Base-by-base conservation (phyloP, 306 rosid species). In the Argentina anserina region DNA sequence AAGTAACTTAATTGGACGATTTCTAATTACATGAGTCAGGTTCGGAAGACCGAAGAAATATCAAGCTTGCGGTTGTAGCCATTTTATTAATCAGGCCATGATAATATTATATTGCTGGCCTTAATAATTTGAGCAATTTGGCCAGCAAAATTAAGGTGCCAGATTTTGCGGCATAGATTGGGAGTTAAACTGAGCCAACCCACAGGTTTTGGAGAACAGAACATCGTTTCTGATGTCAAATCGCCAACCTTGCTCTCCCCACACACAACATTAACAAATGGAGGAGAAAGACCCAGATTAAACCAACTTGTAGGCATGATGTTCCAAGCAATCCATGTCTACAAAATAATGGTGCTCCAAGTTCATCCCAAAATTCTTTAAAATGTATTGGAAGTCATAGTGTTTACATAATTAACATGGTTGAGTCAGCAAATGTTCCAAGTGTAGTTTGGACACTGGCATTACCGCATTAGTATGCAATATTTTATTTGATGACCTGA, bases 231-330 rank as follows among this genome's bases (percentile, higher is more conserved):
- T 47, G 64, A 36, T 41, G 49, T 52, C 49, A 23, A 7, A 36
- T 36, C 49, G 64, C 52, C 64, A 52, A 12, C 36, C 36, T 36
- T 47, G 72, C 18, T 47, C 31, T 68, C 40, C 36, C 40, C 41
- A 68, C 25, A 46, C 26, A 46, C 6, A 29, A 23, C 20, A 1
- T 40, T 14, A 40, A 4, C 28, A 42, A 42, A 36, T 1, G 31
- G 31, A 47, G 59, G 50, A 7, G 6, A 42, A 37, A 0, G 9
- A 71, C 11, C 23, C 65, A 25, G n/a, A 71, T 4, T 65, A 60
- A 55, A 37, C 66, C 41, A 39, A 55, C 66, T 71, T 40, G 36
- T n/a, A n/a, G n/a, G n/a, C n/a, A n/a, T n/a, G n/a, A n/a, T n/a
- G n/a, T n/a, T n/a, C n/a, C n/a, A n/a, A n/a, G n/a, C n/a, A n/a